Evolutionary conservation across 2,329 filamentous ascomycete genomes (phyloP).

Genomic region (Colletotrichum orchidophilum): DNA sequence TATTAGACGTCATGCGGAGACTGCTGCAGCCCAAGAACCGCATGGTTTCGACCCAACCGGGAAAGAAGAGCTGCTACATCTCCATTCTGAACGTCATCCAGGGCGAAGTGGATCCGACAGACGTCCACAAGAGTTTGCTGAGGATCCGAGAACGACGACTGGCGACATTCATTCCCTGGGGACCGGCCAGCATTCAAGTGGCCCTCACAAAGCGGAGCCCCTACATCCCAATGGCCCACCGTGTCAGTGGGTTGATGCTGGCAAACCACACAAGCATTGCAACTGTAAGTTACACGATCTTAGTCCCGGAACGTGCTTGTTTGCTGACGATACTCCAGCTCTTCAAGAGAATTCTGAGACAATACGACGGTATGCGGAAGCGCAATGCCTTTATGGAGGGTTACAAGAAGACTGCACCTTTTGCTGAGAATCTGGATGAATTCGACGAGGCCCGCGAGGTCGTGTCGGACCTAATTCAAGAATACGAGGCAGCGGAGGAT

Average conservation of each 20-base stretch:
- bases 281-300: conserved; percentile 64
- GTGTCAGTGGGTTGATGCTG: conserved; percentile 95
- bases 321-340: conserved; percentile 57
- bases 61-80: conserved; percentile 98
- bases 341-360: conserved; percentile 91
- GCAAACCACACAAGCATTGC: conserved; percentile 98
- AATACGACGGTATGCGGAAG: conserved; percentile 94
- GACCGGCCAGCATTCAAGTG: conserved; percentile 96
- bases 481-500: conserved; percentile 95
- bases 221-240: conserved; percentile 92
- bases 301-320: too few relatives aligned
- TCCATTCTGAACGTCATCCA: conserved; percentile 99
- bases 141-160: conserved; percentile 94
- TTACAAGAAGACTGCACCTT: conserved; percentile 95
- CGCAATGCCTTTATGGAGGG: conserved; percentile 95
- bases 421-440: conserved; percentile 89
- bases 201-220: conserved; percentile 96
- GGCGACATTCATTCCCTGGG: conserved; percentile 98
- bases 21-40: conserved; percentile 97
- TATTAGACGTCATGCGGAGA: conserved; percentile 95
- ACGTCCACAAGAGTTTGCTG: conserved; percentile 97
- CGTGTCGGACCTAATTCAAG: conserved; percentile 87
- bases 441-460: conserved; percentile 96
- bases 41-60: conserved; percentile 96
- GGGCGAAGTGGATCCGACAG: conserved; percentile 96